Conservation (phyloP, 2,329 filamentous ascomycete species). For the Aspergillus glaucus region DNA sequence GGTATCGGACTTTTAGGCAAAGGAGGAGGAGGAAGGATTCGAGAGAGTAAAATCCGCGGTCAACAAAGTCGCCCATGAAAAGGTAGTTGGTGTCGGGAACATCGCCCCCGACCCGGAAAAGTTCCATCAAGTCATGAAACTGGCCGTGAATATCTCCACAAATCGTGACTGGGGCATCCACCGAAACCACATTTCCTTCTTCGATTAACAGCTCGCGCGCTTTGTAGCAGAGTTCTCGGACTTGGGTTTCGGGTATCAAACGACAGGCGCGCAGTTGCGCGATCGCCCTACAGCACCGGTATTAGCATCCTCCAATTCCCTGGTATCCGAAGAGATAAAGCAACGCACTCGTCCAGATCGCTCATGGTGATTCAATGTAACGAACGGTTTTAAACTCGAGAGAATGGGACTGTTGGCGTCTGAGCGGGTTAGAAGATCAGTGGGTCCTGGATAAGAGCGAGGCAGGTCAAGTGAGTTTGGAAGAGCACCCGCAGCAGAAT, state of each 20-base stretch:
- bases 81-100: constrained; percentile 94
- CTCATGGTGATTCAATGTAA: constrained; percentile 57
- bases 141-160: constrained; percentile 96
- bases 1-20: constrained; percentile 94
- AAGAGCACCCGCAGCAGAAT: not conserved
- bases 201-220: constrained; percentile 93
- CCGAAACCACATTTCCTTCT: constrained; percentile 93
- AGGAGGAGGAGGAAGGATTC: constrained; percentile 94
- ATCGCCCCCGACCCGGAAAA: constrained; percentile 88
- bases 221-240: constrained; percentile 95
- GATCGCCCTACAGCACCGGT: constrained; percentile 62
- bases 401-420: constrained; percentile 1
- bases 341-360: constrained; percentile 77
- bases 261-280: constrained; percentile 91
- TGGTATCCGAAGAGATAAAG: constrained; percentile 1
- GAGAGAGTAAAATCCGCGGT: constrained; percentile 95
- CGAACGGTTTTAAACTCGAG: not conserved
- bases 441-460: constrained; percentile 12
- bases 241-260: constrained; percentile 90
- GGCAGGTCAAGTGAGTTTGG: constrained; percentile 4
- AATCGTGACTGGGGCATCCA: constrained; percentile 93
- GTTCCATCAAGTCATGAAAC: constrained; percentile 94
- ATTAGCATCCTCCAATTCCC: not conserved
- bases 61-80: constrained; percentile 98
- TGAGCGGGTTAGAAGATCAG: constrained; percentile 6